These are phyloP conservation scores for Alternaria burnsii DNA, from an alignment of 2,329 filamentous ascomycete genomes.

Conservation along the genomic window DNA sequence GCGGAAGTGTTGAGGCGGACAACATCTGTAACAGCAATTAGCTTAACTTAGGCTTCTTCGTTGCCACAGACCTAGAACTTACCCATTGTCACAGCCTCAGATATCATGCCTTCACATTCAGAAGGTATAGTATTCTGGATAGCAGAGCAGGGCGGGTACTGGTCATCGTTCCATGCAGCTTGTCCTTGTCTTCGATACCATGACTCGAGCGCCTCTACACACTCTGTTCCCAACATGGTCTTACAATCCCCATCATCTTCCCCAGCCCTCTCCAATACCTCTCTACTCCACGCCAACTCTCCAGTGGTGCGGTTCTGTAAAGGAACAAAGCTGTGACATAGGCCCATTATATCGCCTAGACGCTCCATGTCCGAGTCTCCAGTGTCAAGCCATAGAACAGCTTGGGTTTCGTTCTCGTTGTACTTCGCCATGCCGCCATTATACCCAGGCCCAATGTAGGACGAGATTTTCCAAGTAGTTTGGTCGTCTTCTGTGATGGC, in stretches of 20 bases:
- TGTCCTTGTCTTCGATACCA: neutral
- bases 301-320: neutral
- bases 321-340: neutral
- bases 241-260: conserved; percentile 5
- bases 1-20: neutral
- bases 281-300: neutral
- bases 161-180: neutral
- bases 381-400: conserved; percentile 2
- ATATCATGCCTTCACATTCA: neutral
- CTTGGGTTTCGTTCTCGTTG: neutral
- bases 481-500: neutral
- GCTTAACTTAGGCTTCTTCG: neutral
- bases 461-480: neutral
- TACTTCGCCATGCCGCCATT: neutral
- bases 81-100: conserved; percentile 1
- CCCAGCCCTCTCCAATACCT: conserved; percentile 1
- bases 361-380: conserved; percentile 1
- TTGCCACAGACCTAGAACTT: neutral
- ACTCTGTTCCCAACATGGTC: neutral
- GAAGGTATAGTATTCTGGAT: neutral
- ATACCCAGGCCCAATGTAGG: conserved; percentile 1
- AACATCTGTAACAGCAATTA: neutral
- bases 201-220: neutral
- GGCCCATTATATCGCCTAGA: neutral
- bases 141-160: neutral